Conservation (phyloP, 306 rosid genomes). For the Hylodesmum podocarpum region DNA sequence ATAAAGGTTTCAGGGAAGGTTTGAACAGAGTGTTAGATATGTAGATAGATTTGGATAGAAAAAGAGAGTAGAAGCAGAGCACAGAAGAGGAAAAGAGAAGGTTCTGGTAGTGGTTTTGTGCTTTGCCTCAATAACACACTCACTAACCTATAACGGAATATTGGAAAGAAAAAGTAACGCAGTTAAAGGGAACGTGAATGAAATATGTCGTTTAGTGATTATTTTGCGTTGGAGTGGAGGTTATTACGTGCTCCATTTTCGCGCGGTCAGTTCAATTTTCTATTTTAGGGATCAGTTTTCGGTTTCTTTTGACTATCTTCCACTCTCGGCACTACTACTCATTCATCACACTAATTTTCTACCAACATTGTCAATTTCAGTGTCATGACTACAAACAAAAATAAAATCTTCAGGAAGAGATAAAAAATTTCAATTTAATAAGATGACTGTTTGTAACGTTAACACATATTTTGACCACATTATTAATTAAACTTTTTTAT, state of each 20-base stretch:
- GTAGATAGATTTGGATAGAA: not conserved
- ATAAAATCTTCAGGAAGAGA: no score
- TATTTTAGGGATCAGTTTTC: not conserved
- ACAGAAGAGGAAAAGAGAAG: conserved; percentile 36
- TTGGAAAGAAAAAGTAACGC: conserved; percentile 21
- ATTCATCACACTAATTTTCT: no score
- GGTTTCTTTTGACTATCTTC: not conserved
- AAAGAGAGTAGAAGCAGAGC: not conserved
- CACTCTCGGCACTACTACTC: not conserved
- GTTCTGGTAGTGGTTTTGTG: conserved; percentile 37
- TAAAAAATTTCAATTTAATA: no score
- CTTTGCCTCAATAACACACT: not conserved
- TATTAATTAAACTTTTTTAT: no score
- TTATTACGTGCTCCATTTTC: conserved; percentile 19
- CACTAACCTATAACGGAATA: not conserved
- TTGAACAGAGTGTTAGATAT: not conserved
- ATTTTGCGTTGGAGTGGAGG: not conserved
- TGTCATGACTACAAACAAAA: no score
- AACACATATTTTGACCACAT: no score
- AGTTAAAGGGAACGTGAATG: conserved; percentile 31
- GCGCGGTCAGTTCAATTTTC: not conserved
- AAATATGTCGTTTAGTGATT: conserved; percentile 19
- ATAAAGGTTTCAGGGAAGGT: not conserved
- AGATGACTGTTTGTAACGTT: no score
- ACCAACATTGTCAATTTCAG: no score